Base-by-base conservation (phyloP, 2,329 filamentous ascomycete genomes). In the Pseudogymnoascus sp. region DNA sequence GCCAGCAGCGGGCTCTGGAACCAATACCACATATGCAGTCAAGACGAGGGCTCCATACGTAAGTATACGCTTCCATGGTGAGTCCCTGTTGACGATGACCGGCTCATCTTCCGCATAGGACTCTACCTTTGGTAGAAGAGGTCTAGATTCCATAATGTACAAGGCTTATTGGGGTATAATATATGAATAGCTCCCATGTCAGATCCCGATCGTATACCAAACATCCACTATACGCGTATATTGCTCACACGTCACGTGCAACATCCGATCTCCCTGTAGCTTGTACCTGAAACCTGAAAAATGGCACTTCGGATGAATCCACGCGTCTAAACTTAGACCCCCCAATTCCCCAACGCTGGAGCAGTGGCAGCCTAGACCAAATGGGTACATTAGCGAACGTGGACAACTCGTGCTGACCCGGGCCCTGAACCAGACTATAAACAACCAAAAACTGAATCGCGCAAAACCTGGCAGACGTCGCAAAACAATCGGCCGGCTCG, bases 21-120 rank as follows among this genome's bases (percentile, higher is more conserved):
- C 63, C 47, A n/a, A 67, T 57, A 11, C 57, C 38, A 18, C 68
- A 18, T 28, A 60, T 61, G 8, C 63, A 22, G 28, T 65, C 33
- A n/a, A 66, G 15, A 61, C 57, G 63, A 33, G 67, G 36, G 30
- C 50, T 64, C 18, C 66, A 59, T 11, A 65, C 38, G 35, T 62
- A 36, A 9, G 53, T 61, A 36, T n/a, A 61, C 7, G 30, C 30
- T 60, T 50, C 43, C 59, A 53, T 59, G 57, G 20, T 15, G 37
- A 22, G 9, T 15, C 64, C 58, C 47, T 7, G 3, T 57, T 33
- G 30, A 11, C 30, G 9, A 47, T 38, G 39, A 60, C 57, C 43
- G 4, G 25, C n/a, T 53, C 25, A 9, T 33, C 47, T 1, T 20
- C n/a, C 3, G 1, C 43, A 4, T 33, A 6, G 4, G 28, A 12